phyloP scores from a whole-genome alignment of 2,329 filamentous ascomycete genomes.

The Colletotrichum endophyticum region DNA sequence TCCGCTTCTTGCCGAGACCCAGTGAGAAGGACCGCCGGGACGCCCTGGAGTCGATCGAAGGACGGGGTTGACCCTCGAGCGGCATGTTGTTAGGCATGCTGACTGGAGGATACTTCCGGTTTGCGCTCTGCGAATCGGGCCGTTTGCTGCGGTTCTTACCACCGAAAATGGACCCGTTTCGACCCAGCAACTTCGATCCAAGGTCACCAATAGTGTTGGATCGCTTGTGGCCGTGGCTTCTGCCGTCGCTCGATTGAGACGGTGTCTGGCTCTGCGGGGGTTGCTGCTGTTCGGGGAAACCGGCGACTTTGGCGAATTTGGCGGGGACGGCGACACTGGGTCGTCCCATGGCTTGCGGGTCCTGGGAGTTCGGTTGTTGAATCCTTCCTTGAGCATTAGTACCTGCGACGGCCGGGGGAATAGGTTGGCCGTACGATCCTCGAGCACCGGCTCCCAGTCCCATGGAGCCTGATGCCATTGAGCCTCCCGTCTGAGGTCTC shows the following conservation, averaged over 20 bases:
- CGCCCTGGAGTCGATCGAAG: slow-evolving; percentile 72
- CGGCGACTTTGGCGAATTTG: slow-evolving; percentile 64
- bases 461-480: slow-evolving; percentile 75
- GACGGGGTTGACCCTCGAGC: slow-evolving; percentile 61
- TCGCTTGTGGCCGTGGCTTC: slow-evolving; percentile 64
- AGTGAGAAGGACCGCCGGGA: slow-evolving; percentile 75
- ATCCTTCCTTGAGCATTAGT: slow-evolving; percentile 91
- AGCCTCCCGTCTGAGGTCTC: slow-evolving; percentile 82
- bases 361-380: slow-evolving; percentile 81
- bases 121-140: slow-evolving; percentile 41
- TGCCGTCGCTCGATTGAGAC: slow-evolving; percentile 32
- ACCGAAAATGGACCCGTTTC: slow-evolving; percentile 83
- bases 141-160: slow-evolving; percentile 56
- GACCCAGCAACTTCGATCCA: slow-evolving; percentile 83
- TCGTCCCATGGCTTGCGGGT: slow-evolving; percentile 70
- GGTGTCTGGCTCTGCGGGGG: slow-evolving; percentile 4
- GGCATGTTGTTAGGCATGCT: slow-evolving; percentile 82
- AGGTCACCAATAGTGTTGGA: slow-evolving; percentile 82
- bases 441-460: slow-evolving; percentile 58
- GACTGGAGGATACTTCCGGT: slow-evolving; percentile 82
- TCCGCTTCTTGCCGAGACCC: slow-evolving; percentile 72
- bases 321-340: slow-evolving; percentile 63
- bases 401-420: slow-evolving; percentile 83
- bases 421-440: slow-evolving; percentile 86
- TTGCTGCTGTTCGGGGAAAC: slow-evolving; percentile 62